Evolutionary conservation across 2,329 filamentous ascomycete species (phyloP).

Genomic region (Stemphylium lycopersici): DNA sequence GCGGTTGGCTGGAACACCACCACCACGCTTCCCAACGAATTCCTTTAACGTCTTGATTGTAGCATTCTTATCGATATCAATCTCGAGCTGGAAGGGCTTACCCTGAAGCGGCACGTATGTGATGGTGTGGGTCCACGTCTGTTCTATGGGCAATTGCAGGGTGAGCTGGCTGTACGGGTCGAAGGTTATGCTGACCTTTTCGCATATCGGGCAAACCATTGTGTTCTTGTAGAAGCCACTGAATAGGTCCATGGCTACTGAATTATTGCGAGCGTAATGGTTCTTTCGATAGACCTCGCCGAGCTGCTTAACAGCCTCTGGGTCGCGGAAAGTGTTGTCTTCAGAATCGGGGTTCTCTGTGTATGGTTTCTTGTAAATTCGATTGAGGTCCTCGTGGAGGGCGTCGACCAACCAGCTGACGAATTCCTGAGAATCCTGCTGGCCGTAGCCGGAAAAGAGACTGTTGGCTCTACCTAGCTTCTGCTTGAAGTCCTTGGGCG

Average conservation of each 20-base stretch:
- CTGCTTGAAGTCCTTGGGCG: conserved; percentile 81
- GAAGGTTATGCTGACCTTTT: conserved; percentile 97
- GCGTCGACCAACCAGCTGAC: conserved; percentile 93
- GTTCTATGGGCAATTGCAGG: conserved; percentile 85
- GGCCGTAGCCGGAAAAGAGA: conserved; percentile 90
- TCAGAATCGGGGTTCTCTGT: conserved; percentile 98
- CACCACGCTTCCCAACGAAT: conserved; percentile 61
- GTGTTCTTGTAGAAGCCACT: conserved; percentile 97
- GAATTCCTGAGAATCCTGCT: conserved; percentile 98
- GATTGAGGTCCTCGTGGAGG: conserved; percentile 92
- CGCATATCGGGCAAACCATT: conserved; percentile 85
- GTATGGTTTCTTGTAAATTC: conserved; percentile 94
- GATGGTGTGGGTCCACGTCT: conserved; percentile 76
- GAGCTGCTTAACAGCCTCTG: conserved; percentile 78
- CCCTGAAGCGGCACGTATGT: conserved; percentile 79
- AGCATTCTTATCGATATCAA: conserved; percentile 81
- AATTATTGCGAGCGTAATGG: conserved; percentile 90
- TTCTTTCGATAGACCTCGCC: conserved; percentile 90
- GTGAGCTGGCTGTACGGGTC: conserved; percentile 97
- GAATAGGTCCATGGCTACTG: conserved; percentile 92
- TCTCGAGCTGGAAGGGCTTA: conserved; percentile 70
- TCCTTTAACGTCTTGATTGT: conserved; percentile 72
- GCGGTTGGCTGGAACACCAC: conserved; percentile 60
- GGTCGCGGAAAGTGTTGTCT: conserved; percentile 89
- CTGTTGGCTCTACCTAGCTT: conserved; percentile 81